Evolutionary conservation across 805 yeast genomes (phyloP).

Genomic region (Pichia rugopelliculosa): DNA sequence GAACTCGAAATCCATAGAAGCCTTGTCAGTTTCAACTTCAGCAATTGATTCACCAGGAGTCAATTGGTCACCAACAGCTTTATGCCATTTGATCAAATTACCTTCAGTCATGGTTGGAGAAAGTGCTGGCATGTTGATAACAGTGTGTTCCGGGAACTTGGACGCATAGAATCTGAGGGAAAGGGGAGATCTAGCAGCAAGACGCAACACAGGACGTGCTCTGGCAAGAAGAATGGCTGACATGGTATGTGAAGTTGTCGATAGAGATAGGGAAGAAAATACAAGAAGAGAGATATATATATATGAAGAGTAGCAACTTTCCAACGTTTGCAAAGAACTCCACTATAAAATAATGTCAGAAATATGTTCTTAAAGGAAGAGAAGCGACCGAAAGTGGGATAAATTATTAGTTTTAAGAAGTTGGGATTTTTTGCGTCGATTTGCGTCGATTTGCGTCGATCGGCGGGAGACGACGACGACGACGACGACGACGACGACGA

Average conservation of each 20-base stretch:
- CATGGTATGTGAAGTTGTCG: not conserved
- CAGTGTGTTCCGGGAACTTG: slow-evolving; percentile 50
- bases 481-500: no score
- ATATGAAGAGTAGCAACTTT: no score
- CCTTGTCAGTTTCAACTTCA: slow-evolving; percentile 96
- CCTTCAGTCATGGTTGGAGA: slow-evolving; percentile 99
- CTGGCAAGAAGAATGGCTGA: not conserved
- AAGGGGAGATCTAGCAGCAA: slow-evolving; percentile 1
- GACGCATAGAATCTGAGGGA: slow-evolving; percentile 19
- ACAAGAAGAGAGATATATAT: not conserved
- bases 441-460: no score
- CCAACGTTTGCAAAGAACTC: no score
- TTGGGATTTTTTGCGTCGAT: no score
- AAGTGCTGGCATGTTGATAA: slow-evolving; percentile 96
- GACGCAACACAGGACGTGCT: not conserved
- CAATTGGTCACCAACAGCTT: slow-evolving; percentile 80
- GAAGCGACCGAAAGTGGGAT: not conserved
- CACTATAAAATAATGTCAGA: no score
- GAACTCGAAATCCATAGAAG: slow-evolving; percentile 96
- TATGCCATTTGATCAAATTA: slow-evolving; percentile 82
- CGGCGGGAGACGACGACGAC: no score
- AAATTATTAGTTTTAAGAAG: no score
- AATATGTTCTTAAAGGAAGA: not conserved
- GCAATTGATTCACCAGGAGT: slow-evolving; percentile 92
- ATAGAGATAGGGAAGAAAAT: not conserved